Base-by-base conservation (phyloP, 169 alveolate genomes). In the Hammondia hammondi region DNA sequence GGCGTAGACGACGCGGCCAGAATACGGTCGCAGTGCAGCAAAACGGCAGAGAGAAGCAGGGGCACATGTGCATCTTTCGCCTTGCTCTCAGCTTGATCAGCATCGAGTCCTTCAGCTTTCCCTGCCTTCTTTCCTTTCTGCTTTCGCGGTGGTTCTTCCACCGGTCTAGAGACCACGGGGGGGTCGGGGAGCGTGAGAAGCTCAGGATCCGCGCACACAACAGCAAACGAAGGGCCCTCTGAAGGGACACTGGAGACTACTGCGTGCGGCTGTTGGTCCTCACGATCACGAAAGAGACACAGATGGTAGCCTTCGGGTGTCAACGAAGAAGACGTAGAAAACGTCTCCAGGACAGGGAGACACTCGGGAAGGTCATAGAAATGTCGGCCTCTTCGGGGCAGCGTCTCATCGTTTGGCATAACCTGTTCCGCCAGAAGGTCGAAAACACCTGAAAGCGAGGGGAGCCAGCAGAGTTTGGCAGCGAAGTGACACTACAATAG, bases 361-460 rank as follows among this genome's bases (percentile, higher is more conserved):
- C 87, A 77, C 87, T 77, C 87, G 12, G 87, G 87, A 39, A 77
- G 43, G 87, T 77, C 87, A 32, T 77, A 77, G 87, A 77, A 77
- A 39, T 77, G 87, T 32, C 87, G 87, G 48, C 87, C 87, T 17
- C 46, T 19, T 14, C 48, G 17, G 29, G 87, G 48, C 24, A 77
- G 87, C 6, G 87, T 21, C 46, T 32, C 56, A 39, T 77, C 87
- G 77, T 14, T 14, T 52, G 77, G 77, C 35, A 3, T 27, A 21
- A 17, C 27, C 24, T 67, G 77, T 77, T 77, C 48, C 56, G 87
- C 87, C 24, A 77, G 46, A 77, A 77, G 87, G 32, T 77, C 87
- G 48, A 77, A 77, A 4, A 39, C 56, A 17, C 87, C 87, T 77
- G 43, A 24, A 27, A 21, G 77, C 35, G 27, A 67, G 77, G 32